phyloP scores from a whole-genome alignment of 495 filamentous ascomycete genomes.

The Jackrogersella minutella region DNA sequence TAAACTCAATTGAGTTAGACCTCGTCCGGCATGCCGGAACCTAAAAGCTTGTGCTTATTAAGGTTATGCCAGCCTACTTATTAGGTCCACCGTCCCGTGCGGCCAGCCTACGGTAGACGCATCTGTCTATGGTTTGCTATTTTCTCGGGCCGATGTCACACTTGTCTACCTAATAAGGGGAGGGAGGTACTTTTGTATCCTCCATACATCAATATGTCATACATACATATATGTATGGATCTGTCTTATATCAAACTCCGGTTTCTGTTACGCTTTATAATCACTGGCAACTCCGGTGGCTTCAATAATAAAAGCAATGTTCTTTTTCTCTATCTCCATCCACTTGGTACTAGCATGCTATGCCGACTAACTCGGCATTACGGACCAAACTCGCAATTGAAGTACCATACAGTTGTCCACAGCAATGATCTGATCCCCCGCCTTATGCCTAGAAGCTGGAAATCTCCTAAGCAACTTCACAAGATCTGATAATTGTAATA shows the following conservation, averaged over 20 bases:
- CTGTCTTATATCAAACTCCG: background rate
- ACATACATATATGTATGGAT: too few species aligned
- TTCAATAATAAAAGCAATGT: background rate
- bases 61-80: constrained; percentile 14
- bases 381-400: background rate
- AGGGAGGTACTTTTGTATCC: too few species aligned
- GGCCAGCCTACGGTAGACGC: background rate
- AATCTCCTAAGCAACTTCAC: constrained; percentile 17
- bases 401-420: background rate
- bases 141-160: constrained; percentile 13
- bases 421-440: background rate
- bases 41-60: constrained; percentile 8
- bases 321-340: background rate
- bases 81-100: background rate
- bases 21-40: constrained; percentile 1
- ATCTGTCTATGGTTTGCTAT: too few species aligned
- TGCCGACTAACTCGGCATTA: constrained; percentile 5
- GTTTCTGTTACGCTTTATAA: background rate
- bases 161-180: too few species aligned
- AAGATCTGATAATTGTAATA: constrained; percentile 45
- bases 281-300: background rate
- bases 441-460: background rate
- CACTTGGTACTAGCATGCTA: constrained; percentile 16
- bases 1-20: constrained; percentile 3
- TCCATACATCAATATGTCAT: too few species aligned